Base-by-base conservation (phyloP, 139 green algal genomes). In the Ulvella scutata region DNA sequence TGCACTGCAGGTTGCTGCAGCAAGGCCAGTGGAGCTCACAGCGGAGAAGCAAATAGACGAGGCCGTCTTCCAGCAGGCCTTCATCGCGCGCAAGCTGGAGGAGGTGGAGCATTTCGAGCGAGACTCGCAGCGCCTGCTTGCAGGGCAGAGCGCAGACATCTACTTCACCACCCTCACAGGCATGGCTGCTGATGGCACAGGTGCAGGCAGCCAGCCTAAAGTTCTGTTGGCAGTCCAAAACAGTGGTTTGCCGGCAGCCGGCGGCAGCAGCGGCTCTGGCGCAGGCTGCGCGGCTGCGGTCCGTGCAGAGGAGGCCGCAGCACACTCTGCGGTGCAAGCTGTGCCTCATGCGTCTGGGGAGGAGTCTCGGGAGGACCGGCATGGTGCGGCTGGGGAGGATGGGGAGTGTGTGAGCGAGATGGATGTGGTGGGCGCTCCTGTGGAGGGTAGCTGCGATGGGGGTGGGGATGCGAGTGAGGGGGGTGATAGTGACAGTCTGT, bases 81-180 rank as follows among this genome's bases (percentile, higher is more conserved):
- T 92, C 86, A 98, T 99, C 74, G 95, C 95, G 2, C 85, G 87
- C 33, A 82, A 84, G 60, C 82, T 98, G 72, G 91, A 96, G 20
- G 89, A 98, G 78, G 92, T 97, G 34, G 43, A 81, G 13, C 72
- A 96, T 75, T 92, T 91, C 76, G 94, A 98, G 85, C 77, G 87
- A 2, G 94, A 98, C 75, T 80, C 88, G 28, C 83, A 90, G 4
- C 73, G 88, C 2, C 80, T 97, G 7, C 62, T 78, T 38, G 75
- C 73, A n/a, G 86, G 88, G 6, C 74, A 76, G 38, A 76, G 26
- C 43, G 88, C 98, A 82, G 93, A 93, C 39, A 96, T 99, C 75
- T 99, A 96, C 84, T 99, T 98, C 80, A 20, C 13, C 21, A 80
- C 74, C 9, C 74, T 89, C 44, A 79, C 75, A 31, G 82, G 81